Percentiles rank a stretch among this genome's conserved stretches.
These are phyloP conservation scores for Trichophyton benhamiae DNA, from an alignment of 2,329 filamentous ascomycete genomes.

Conservation along the genomic window DNA sequence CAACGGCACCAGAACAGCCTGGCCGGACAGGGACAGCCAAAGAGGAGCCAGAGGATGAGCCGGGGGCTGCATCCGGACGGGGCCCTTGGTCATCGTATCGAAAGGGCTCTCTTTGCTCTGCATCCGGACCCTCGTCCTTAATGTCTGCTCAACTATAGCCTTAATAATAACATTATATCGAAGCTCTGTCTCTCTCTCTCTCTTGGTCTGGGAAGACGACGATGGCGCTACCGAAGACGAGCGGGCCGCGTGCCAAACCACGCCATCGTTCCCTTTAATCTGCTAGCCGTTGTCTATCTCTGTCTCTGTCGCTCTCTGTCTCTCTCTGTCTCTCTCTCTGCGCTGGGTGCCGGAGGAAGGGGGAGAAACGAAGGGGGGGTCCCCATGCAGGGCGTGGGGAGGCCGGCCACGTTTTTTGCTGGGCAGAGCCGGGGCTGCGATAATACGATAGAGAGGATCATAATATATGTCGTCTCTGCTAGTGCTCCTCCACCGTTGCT, in stretches of 20 bases:
- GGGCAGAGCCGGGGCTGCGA: not conserved
- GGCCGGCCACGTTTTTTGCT: not conserved
- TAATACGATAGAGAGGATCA: not conserved
- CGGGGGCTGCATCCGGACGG: conserved; percentile 1
- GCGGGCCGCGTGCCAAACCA: not conserved
- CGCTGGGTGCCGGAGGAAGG: not conserved
- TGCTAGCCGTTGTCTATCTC: not conserved
- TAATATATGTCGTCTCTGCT: too few relatives aligned
- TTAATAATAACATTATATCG: not conserved
- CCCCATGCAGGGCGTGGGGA: not conserved
- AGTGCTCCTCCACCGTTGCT: too few relatives aligned
- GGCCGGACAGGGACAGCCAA: not conserved
- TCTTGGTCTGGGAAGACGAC: too few relatives aligned
- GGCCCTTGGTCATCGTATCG: not conserved
- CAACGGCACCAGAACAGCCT: too few relatives aligned
- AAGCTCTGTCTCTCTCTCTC: not conserved
- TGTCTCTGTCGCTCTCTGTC: not conserved
- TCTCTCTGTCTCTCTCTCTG: not conserved
- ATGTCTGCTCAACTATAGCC: not conserved
- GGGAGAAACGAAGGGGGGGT: not conserved
- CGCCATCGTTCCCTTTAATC: not conserved
- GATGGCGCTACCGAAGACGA: not conserved
- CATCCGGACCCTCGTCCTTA: not conserved
- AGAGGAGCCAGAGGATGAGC: not conserved
- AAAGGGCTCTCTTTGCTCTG: not conserved